Percentiles rank a stretch among this genome's conserved stretches.
These are phyloP conservation scores for Barbarea vulgaris DNA, from an alignment of 345 rosid genomes.

Conservation along the genomic window DNA sequence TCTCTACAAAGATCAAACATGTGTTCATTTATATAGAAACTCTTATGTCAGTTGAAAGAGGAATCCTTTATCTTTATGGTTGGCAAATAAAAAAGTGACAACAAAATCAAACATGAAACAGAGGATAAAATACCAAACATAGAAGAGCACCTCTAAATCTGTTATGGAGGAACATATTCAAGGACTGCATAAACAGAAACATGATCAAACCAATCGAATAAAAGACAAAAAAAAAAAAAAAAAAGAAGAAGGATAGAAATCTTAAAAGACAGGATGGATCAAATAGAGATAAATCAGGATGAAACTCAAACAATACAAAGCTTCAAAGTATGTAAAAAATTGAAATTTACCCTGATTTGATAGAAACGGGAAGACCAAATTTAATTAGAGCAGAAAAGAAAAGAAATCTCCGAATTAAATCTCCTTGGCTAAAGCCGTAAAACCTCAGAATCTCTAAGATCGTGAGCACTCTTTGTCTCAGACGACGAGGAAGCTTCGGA, in stretches of 20 bases:
- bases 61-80: neutral
- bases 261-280: neutral
- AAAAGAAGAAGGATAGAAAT: neutral
- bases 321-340: neutral
- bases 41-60: neutral
- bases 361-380: neutral
- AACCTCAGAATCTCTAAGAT: neutral
- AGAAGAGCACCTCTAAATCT: neutral
- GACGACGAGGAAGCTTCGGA: slow-evolving; percentile 20
- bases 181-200: neutral
- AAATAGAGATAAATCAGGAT: neutral
- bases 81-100: neutral
- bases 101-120: neutral
- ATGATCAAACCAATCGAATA: neutral
- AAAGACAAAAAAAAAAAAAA: neutral
- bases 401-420: neutral
- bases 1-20: slow-evolving; percentile 17
- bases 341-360: slow-evolving; percentile 9
- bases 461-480: neutral
- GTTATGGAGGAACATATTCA: neutral
- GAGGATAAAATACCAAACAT: neutral
- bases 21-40: neutral
- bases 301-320: neutral
- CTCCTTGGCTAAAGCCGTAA: neutral
- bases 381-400: neutral